phyloP scores from a whole-genome alignment of 495 filamentous ascomycete species.

The Margaritispora aquatica region DNA sequence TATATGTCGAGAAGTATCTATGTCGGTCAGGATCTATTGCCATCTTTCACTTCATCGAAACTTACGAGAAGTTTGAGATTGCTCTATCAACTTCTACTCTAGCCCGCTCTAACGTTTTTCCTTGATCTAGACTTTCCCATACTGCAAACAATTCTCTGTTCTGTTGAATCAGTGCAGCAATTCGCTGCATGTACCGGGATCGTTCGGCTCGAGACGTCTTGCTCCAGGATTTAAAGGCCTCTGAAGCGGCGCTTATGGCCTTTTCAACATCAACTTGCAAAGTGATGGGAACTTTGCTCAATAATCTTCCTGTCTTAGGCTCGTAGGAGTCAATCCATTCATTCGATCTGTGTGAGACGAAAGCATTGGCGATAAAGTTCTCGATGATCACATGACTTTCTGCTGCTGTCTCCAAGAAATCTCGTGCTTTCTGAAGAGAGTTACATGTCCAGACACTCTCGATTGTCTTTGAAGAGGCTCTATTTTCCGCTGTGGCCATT shows the following conservation, averaged over 20 bases:
- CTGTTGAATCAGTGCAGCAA: background rate
- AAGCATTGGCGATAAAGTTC: conserved; percentile 3
- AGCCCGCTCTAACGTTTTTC: conserved; percentile 4
- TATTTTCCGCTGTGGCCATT: background rate
- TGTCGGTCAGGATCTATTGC: too few species aligned
- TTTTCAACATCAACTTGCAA: background rate
- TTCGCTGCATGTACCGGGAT: background rate
- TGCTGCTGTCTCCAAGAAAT: background rate
- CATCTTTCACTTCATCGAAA: background rate
- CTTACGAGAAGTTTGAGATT: conserved; percentile 3
- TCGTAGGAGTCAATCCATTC: background rate
- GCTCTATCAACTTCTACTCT: conserved; percentile 2
- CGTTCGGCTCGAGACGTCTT: background rate
- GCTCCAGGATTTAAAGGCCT: conserved; percentile 1
- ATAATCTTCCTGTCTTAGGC: background rate
- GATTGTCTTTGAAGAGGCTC: background rate
- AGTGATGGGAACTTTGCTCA: background rate
- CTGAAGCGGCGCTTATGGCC: background rate
- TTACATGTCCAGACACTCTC: background rate
- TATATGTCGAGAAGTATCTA: conserved; percentile 3
- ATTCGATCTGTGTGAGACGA: background rate
- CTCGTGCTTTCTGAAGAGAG: background rate
- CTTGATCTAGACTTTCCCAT: conserved; percentile 6
- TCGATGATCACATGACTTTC: background rate
- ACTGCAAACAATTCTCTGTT: conserved; percentile 4